A percentile compares a stretch with the other conserved stretches of the same genome.
phyloP scores from a whole-genome alignment of 805 yeast species.

The Cyberlindnera meyerae region DNA sequence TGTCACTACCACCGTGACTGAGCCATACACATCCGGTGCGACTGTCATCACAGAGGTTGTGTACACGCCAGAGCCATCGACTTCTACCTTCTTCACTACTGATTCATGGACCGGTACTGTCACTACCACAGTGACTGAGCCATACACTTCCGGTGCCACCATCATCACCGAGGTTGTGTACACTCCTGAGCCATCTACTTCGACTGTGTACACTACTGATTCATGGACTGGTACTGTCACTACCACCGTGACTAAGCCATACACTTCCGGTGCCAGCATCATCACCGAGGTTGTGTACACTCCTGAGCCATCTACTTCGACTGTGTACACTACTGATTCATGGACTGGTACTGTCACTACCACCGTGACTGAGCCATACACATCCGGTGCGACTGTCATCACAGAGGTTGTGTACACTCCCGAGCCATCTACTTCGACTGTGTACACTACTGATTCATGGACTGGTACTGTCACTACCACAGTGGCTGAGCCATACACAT shows the following conservation, averaged over 20 bases:
- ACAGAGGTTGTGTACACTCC: neutral
- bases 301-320: conserved; percentile 1
- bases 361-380: conserved; percentile 1
- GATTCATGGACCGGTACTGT: conserved; percentile 11
- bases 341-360: conserved; percentile 1
- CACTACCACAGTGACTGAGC: conserved; percentile 12
- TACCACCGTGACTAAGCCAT: neutral
- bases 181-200: neutral
- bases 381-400: neutral
- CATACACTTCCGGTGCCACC: conserved; percentile 8
- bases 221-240: no score
- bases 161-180: conserved; percentile 9
- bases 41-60: no score
- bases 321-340: neutral
- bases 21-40: no score
- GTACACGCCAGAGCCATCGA: no score
- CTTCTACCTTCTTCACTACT: no score
- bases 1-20: no score
- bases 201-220: no score
- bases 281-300: neutral
- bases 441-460: conserved; percentile 1
- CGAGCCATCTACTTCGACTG: neutral
- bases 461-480: conserved; percentile 2
- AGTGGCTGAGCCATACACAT: neutral
- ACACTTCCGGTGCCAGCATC: neutral